These are phyloP conservation scores for Botrytis fragariae DNA, from an alignment of 2,329 filamentous ascomycete genomes.

Conservation along the genomic window DNA sequence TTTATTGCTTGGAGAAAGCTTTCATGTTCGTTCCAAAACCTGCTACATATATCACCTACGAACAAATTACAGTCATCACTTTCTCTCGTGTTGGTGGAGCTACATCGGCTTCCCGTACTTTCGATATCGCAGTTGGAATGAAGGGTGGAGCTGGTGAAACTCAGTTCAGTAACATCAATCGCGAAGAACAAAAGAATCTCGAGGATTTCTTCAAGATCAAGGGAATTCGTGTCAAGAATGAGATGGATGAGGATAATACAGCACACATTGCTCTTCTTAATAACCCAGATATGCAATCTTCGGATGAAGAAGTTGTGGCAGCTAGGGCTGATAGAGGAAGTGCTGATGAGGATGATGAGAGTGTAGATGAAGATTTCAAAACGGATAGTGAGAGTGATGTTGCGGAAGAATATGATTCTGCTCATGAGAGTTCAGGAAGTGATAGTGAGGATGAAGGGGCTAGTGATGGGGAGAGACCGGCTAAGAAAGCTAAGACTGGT, in stretches of 20 bases:
- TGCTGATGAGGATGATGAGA: conserved; percentile 94
- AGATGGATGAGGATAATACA: conserved; percentile 81
- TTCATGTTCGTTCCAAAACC: conserved; percentile 99
- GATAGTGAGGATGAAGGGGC: conserved; percentile 54
- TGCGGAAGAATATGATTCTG: conserved; percentile 92
- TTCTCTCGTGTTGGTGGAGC: conserved; percentile 95
- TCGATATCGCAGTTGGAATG: conserved; percentile 91
- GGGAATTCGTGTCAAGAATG: conserved; percentile 93
- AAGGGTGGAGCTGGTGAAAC: conserved; percentile 85
- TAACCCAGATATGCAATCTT: conserved; percentile 69
- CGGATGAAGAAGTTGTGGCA: conserved; percentile 76
- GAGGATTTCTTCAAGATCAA: conserved; percentile 98
- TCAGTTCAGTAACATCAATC: conserved; percentile 98
- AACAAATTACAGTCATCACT: conserved; percentile 85
- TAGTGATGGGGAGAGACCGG: conserved; percentile 54
- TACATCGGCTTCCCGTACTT: conserved; percentile 89
- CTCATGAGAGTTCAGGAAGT: conserved; percentile 79
- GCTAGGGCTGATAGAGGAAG: conserved; percentile 76
- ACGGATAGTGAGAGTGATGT: conserved; percentile 92
- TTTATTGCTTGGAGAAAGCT: conserved; percentile 96
- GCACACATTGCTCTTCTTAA: conserved; percentile 80
- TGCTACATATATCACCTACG: conserved; percentile 93
- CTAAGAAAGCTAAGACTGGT: conserved; percentile 46
- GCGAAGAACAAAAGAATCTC: conserved; percentile 94
- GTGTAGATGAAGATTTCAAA: conserved; percentile 92